Conservation (phyloP, 306 rosid genomes). For the Vicia villosa region DNA sequence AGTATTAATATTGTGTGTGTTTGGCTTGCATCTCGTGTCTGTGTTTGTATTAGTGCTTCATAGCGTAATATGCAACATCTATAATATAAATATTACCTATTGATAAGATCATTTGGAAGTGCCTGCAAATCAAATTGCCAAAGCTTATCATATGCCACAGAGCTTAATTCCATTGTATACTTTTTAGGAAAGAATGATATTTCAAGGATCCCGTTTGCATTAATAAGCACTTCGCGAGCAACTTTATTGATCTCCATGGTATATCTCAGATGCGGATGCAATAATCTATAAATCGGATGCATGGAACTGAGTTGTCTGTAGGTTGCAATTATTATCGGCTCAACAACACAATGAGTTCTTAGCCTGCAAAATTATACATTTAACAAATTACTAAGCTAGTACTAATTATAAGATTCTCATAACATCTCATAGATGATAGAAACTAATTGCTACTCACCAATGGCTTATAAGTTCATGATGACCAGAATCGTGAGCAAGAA, state of each 20-base stretch:
- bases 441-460: slow-evolving; percentile 37
- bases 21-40: too few species aligned
- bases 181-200: slow-evolving; percentile 33
- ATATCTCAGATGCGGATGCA: slow-evolving; percentile 53
- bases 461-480: slow-evolving; percentile 51
- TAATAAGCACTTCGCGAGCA: slow-evolving; percentile 46
- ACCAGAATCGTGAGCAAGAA: slow-evolving; percentile 52
- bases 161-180: slow-evolving; percentile 50
- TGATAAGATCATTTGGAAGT: slow-evolving; percentile 48
- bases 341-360: slow-evolving; percentile 45
- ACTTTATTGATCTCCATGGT: slow-evolving; percentile 49
- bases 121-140: slow-evolving; percentile 51
- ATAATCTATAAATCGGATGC: slow-evolving; percentile 51
- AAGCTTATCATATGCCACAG: slow-evolving; percentile 43
- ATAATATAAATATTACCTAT: slow-evolving; percentile 35
- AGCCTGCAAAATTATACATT: slow-evolving; percentile 39
- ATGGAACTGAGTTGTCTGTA: slow-evolving; percentile 49
- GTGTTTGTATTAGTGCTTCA: background rate
- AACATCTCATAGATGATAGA: background rate
- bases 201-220: slow-evolving; percentile 49
- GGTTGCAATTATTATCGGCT: slow-evolving; percentile 52
- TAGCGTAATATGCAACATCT: background rate
- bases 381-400: background rate
- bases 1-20: background rate
- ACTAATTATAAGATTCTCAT: background rate